Evolutionary conservation across 768 basidiomycete species (phyloP), one percentile per base, ranked within the genome.

Genomic region (Paxillus rubicundulus): DNA sequence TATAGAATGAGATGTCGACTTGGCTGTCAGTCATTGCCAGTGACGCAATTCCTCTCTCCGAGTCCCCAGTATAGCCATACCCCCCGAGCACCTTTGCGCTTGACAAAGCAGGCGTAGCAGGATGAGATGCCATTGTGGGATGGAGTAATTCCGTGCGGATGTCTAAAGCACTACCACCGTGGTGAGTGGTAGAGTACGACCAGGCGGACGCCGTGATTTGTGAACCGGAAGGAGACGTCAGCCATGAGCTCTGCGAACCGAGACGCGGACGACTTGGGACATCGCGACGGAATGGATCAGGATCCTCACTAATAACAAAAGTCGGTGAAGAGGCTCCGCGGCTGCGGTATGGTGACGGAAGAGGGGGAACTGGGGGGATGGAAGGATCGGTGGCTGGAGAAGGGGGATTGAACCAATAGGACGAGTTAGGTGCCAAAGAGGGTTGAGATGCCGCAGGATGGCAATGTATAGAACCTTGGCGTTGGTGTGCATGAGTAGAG

Each of bases 211-310:
- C 51, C 0, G 84, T 82, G 13, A 74, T 70, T 40, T 80, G 82
- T 10, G 84, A 80, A 10, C 75, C 81, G 40, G 80, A 74, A 7
- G 78, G 77, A 4, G 85, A 86, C 0, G 85, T 85, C 50, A 90
- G 66, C 88, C 88, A 89, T 4, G 87, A 90, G 16, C 74, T 81
- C 64, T 87, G 85, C 7, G 87, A 87, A 9, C 77, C 83, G 17
- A 82, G 64, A 30, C 85, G 81, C 30, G 65, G 65, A 37, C 78
- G 80, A 32, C 69, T 65, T 8, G 81, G 79, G 18, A 71, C 65
- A 42, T 81, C 78, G 30, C 81, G 79, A 47, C 81, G 74, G 74
- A 89, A 87, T 9, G 84, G 86, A 56, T 88, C 86, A 7, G 81
- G 71, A 49, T 74, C 76, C 54, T 82, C 78, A 56, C 64, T 62